Conservation (phyloP, 768 basidiomycete species). For the Pleurotus salmoneostramineus region DNA sequence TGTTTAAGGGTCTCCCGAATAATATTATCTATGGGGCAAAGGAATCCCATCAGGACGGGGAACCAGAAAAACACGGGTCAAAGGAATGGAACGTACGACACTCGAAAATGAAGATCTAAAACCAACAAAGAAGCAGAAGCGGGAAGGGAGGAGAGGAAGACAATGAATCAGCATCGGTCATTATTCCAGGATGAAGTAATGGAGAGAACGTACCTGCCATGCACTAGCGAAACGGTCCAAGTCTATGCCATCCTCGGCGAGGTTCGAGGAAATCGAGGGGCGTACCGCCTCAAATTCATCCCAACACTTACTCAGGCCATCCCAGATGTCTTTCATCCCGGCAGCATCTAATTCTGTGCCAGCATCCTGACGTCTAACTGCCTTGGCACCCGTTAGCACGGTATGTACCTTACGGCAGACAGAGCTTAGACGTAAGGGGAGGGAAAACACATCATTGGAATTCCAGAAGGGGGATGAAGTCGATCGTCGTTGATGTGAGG, state of each 20-base stretch:
- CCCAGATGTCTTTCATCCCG: slow-evolving; percentile 79
- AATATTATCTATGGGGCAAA: slow-evolving; percentile 59
- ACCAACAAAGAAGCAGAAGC: slow-evolving; percentile 14
- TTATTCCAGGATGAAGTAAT: neutral
- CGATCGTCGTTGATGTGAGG: slow-evolving; percentile 18
- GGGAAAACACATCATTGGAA: slow-evolving; percentile 56
- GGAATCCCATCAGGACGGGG: neutral
- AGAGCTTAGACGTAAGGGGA: slow-evolving; percentile 70
- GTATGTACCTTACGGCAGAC: slow-evolving; percentile 78
- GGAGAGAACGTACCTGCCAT: slow-evolving; percentile 68
- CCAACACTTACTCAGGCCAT: slow-evolving; percentile 78
- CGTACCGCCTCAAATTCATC: slow-evolving; percentile 73
- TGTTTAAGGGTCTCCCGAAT: slow-evolving; percentile 81
- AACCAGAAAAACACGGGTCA: slow-evolving; percentile 2
- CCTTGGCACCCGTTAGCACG: slow-evolving; percentile 75
- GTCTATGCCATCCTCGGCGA: slow-evolving; percentile 32
- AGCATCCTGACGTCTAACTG: slow-evolving; percentile 34
- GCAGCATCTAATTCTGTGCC: slow-evolving; percentile 52
- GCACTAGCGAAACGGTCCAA: slow-evolving; percentile 69
- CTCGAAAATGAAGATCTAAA: slow-evolving; percentile 85
- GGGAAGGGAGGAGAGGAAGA: neutral
- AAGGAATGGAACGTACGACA: slow-evolving; percentile 54
- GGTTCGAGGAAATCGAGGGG: slow-evolving; percentile 23
- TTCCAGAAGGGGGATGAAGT: slow-evolving; percentile 42
- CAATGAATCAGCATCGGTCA: neutral